phyloP scores from a whole-genome alignment of 2,329 filamentous ascomycete species.

The Botrytis tulipae region DNA sequence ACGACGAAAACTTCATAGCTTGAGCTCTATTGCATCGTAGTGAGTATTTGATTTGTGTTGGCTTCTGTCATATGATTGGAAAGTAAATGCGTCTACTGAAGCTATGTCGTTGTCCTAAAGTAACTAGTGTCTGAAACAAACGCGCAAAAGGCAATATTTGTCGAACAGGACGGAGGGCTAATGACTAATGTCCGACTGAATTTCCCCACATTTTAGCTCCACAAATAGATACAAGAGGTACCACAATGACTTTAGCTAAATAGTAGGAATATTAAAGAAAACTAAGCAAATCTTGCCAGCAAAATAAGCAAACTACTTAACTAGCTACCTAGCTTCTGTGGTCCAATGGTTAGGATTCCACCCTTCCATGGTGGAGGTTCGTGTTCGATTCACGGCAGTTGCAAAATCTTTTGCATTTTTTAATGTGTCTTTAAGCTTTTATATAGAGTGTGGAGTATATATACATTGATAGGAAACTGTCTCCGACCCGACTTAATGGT shows the following conservation, averaged over 20 bases:
- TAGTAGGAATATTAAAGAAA: rapidly evolving
- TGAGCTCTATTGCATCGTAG: neutral
- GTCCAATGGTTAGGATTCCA: conserved; percentile 1
- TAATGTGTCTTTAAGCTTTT: neutral
- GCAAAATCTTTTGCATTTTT: neutral
- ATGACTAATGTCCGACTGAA: neutral
- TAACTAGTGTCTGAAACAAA: neutral
- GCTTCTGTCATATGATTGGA: neutral
- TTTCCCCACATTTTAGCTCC: neutral
- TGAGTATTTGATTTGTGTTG: neutral
- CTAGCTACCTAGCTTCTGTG: neutral
- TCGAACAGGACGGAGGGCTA: neutral
- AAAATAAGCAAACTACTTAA: neutral
- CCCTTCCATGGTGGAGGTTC: neutral
- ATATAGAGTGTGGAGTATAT: too few species aligned
- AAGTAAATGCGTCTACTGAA: neutral
- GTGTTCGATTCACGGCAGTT: conserved; percentile 1
- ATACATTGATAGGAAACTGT: too few species aligned
- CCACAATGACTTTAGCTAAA: neutral
- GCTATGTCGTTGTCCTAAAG: neutral
- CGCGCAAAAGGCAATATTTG: neutral
- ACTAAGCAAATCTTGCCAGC: rapidly evolving
- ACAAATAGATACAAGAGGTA: neutral
- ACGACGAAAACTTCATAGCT: neutral
- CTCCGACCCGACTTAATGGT: neutral